Conservation (phyloP, 495 filamentous ascomycete species). For the Alectoria sarmentosa region DNA sequence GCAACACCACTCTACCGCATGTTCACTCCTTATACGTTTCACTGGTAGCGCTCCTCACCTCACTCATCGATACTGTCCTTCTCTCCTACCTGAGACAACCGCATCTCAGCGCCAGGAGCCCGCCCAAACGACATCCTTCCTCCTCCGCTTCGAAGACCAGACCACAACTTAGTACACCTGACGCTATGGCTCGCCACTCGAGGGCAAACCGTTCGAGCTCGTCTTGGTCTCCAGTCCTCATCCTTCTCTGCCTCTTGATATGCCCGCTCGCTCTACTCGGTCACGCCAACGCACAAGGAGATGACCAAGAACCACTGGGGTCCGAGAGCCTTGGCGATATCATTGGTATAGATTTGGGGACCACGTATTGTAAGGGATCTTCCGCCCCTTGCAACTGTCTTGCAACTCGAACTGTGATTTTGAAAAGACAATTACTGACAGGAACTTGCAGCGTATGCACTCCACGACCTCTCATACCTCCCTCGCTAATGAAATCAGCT, state of each 20-base stretch:
- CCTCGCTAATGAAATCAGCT: conserved; percentile 48
- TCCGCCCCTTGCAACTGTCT: background rate
- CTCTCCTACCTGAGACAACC: background rate
- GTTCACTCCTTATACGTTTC: background rate
- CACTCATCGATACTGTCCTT: background rate
- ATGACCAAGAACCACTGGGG: conserved; percentile 48
- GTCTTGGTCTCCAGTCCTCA: conserved; percentile 69
- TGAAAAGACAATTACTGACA: background rate
- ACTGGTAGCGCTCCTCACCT: background rate
- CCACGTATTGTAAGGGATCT: conserved; percentile 55
- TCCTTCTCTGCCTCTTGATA: conserved; percentile 76
- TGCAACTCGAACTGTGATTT: background rate
- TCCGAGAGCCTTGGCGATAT: conserved; percentile 58
- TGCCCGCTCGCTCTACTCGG: conserved; percentile 67
- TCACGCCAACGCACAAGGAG: conserved; percentile 61
- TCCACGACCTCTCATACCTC: background rate
- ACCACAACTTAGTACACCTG: background rate
- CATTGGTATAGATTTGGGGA: conserved; percentile 98
- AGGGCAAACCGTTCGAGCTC: conserved; percentile 47
- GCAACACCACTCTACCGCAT: background rate
- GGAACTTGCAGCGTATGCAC: background rate
- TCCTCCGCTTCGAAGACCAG: background rate
- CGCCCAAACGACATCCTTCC: background rate
- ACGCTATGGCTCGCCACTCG: conserved; percentile 41
- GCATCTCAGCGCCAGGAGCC: background rate